Conservation (phyloP, 1,284 basidiomycete genomes). For the Lignosus rhinocerotis region DNA sequence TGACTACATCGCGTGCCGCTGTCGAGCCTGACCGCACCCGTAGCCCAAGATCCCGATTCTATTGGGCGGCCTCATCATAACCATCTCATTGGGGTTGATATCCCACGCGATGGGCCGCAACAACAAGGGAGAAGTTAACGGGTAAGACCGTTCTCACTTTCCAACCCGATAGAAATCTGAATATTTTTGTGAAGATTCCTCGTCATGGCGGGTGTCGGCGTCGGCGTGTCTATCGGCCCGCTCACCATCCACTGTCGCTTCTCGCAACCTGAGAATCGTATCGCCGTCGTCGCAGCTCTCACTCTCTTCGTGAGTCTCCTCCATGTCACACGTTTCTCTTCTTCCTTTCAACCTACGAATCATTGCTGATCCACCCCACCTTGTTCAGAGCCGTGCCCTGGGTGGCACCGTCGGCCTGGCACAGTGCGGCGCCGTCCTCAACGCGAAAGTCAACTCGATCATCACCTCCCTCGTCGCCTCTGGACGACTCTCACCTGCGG, state of each 20-base stretch:
- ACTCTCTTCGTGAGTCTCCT: conserved; percentile 42
- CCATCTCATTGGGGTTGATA: conserved; percentile 43
- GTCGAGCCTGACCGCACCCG: neutral
- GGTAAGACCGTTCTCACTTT: conserved; percentile 29
- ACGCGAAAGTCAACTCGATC: conserved; percentile 40
- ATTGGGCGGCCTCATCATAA: conserved; percentile 38
- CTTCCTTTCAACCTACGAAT: neutral
- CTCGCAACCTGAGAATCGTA: conserved; percentile 37
- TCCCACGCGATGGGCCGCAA: conserved; percentile 43
- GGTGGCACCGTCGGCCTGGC: conserved; percentile 54
- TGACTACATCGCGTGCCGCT: neutral
- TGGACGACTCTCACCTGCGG: conserved; percentile 32
- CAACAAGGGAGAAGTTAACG: conserved; percentile 38
- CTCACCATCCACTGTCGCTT: conserved; percentile 47
- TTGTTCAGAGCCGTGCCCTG: conserved; percentile 42
- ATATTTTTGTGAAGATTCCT: conserved; percentile 39
- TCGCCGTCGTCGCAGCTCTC: conserved; percentile 45
- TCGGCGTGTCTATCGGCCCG: conserved; percentile 43
- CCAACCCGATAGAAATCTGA: neutral
- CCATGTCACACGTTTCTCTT: neutral
- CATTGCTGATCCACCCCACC: neutral
- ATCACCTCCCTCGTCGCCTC: conserved; percentile 32
- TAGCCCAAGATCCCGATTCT: conserved; percentile 46
- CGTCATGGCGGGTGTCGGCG: conserved; percentile 45
- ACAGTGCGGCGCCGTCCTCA: conserved; percentile 49